Conservation (phyloP, 2,329 filamentous ascomycete species). For the Hymenotorrendiella dingleyae region DNA sequence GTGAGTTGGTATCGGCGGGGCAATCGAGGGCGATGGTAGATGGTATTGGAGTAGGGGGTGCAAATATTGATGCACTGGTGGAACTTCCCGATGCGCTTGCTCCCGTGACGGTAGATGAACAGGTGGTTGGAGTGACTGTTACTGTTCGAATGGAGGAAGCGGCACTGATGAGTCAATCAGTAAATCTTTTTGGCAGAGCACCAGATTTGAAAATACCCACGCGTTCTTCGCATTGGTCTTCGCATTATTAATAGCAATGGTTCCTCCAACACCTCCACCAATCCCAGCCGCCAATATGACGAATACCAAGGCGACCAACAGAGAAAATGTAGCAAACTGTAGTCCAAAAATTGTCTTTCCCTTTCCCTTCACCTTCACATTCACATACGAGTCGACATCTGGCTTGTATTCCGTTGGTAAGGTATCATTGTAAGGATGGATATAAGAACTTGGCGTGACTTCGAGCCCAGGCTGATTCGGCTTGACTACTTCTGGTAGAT, state of each 20-base stretch:
- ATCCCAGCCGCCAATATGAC: constrained; percentile 13
- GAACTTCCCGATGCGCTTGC: background rate
- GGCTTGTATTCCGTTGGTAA: too few relatives aligned
- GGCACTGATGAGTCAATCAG: background rate
- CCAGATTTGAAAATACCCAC: background rate
- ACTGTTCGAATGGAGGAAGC: background rate
- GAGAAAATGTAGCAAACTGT: constrained; percentile 7
- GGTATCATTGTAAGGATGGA: too few relatives aligned
- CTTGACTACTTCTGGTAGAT: too few relatives aligned
- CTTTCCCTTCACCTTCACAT: background rate
- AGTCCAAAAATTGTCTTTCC: constrained; percentile 10
- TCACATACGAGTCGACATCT: too few relatives aligned
- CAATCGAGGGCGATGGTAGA: constrained; percentile 7
- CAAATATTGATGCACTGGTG: background rate
- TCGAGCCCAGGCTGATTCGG: too few relatives aligned
- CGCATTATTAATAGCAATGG: constrained; percentile 14
- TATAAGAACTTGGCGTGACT: too few relatives aligned
- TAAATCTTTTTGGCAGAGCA: background rate
- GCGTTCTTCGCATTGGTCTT: constrained; percentile 6
- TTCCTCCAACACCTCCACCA: constrained; percentile 13
- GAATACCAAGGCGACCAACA: constrained; percentile 9
- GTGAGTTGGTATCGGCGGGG: constrained; percentile 2
- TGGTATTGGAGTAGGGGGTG: background rate
- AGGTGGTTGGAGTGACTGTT: background rate
- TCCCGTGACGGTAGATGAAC: too few relatives aligned